phyloP scores from a whole-genome alignment of 1,139 yeast species.

The Blastobotrys proliferans region DNA sequence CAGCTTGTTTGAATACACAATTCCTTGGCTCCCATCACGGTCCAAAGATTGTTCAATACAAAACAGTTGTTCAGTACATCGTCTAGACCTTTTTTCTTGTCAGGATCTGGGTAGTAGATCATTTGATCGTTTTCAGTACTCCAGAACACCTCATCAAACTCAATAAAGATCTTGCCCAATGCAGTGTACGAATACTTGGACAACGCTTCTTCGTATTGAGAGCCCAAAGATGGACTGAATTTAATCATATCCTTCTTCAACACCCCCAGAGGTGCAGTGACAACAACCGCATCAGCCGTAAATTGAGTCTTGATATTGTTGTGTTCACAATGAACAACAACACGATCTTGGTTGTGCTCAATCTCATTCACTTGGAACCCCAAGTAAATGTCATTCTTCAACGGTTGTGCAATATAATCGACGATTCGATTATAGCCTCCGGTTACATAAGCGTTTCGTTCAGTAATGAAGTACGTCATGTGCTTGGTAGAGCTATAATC shows the following conservation, averaged over 20 bases:
- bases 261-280: slow-evolving; percentile 71
- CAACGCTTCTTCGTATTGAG: slow-evolving; percentile 43
- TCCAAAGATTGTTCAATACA: slow-evolving; percentile 24
- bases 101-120: slow-evolving; percentile 23
- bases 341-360: slow-evolving; percentile 33
- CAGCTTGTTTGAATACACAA: slow-evolving; percentile 27
- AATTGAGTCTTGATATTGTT: slow-evolving; percentile 57
- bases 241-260: slow-evolving; percentile 33
- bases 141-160: slow-evolving; percentile 70
- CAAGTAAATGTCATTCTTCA: slow-evolving; percentile 39
- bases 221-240: slow-evolving; percentile 51
- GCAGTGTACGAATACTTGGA: slow-evolving; percentile 59
- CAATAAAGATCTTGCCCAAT: slow-evolving; percentile 73
- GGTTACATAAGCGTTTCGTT: slow-evolving; percentile 65
- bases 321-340: slow-evolving; percentile 49
- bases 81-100: too few relatives aligned
- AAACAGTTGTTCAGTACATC: slow-evolving; percentile 25
- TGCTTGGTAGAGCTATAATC: slow-evolving; percentile 61
- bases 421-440: slow-evolving; percentile 48
- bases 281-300: slow-evolving; percentile 51
- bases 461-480: slow-evolving; percentile 62
- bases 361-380: slow-evolving; percentile 47
- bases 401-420: slow-evolving; percentile 41
- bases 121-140: slow-evolving; percentile 42
- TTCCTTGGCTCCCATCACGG: slow-evolving; percentile 25